phyloP scores from a whole-genome alignment of 495 filamentous ascomycete species.

The Aspergillus panamensis region DNA sequence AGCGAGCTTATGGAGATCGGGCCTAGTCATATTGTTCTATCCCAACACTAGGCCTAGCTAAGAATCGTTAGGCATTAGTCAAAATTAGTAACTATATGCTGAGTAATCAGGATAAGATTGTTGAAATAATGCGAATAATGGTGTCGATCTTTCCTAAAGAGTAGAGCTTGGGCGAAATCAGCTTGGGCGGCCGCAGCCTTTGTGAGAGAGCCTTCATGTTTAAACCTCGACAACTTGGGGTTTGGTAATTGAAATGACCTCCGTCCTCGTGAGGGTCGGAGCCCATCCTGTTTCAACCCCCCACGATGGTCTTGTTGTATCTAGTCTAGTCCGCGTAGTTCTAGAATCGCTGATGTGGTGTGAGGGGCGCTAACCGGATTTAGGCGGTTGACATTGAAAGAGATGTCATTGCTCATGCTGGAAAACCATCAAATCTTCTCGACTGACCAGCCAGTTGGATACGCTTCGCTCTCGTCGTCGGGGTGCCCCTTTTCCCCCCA shows the following conservation, averaged over 20 bases:
- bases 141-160: background rate
- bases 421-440: slow-evolving; percentile 26
- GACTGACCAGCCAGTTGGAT: slow-evolving; percentile 7
- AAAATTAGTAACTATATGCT: background rate
- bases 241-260: background rate
- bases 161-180: too few species aligned
- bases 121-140: background rate
- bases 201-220: too few species aligned
- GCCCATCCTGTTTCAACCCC: background rate
- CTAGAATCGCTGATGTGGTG: slow-evolving; percentile 29
- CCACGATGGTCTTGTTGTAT: background rate
- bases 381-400: slow-evolving; percentile 29
- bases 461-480: slow-evolving; percentile 16
- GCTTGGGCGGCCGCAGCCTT: too few species aligned
- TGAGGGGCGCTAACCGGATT: slow-evolving; percentile 26
- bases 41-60: background rate
- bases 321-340: slow-evolving; percentile 15
- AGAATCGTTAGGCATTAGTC: background rate
- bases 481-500: slow-evolving; percentile 15
- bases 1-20: background rate
- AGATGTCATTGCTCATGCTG: slow-evolving; percentile 30
- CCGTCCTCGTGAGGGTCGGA: background rate
- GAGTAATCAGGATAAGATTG: background rate
- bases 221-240: background rate
- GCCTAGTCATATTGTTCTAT: too few species aligned